Percentiles rank a stretch among this genome's conserved stretches.
Evolutionary conservation across 2,329 filamentous ascomycete species (phyloP).

Genomic region (Botrytis medusae): DNA sequence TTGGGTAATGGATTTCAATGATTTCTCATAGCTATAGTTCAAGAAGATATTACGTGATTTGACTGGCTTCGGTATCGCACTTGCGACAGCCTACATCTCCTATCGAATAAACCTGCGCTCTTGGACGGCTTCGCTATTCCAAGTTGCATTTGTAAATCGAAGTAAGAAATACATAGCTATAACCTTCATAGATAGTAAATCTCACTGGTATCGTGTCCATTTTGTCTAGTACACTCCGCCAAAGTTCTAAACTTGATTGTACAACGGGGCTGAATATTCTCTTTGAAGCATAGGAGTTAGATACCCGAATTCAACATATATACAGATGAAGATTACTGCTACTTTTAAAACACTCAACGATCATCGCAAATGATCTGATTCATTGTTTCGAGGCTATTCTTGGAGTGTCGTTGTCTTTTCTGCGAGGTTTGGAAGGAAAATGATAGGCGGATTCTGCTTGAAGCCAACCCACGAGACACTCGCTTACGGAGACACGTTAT

Average conservation of each 20-base stretch:
- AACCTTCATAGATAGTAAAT: background rate
- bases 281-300: too few species aligned
- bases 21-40: background rate
- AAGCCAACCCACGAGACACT: background rate
- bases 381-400: too few species aligned
- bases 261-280: background rate
- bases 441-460: background rate
- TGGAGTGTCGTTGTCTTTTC: too few species aligned
- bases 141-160: rapidly evolving
- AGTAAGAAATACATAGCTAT: background rate
- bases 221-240: background rate
- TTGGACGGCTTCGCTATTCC: background rate
- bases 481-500: background rate
- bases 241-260: background rate
- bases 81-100: background rate
- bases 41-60: background rate
- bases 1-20: too few species aligned
- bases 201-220: background rate
- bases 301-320: too few species aligned
- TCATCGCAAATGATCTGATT: too few species aligned
- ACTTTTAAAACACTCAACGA: too few species aligned
- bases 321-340: too few species aligned
- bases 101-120: background rate
- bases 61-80: background rate
- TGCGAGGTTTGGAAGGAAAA: background rate